Evolutionary conservation across 2,329 filamentous ascomycete genomes (phyloP).

Genomic region (Pseudofabraea citricarpa): DNA sequence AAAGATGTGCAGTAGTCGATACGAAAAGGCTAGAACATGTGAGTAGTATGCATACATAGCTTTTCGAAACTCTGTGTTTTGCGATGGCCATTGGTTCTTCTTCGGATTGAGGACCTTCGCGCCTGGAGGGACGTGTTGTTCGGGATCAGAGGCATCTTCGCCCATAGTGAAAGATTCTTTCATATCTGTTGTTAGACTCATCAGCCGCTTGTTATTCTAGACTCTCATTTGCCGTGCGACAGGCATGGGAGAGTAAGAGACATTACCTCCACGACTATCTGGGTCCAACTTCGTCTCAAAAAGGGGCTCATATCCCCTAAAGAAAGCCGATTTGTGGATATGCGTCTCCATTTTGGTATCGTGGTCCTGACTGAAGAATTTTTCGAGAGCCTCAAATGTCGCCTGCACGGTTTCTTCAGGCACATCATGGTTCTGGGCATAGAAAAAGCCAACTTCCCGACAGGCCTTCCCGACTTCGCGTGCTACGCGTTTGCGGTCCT

Average conservation of each 20-base stretch:
- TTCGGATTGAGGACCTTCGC: slow-evolving; percentile 57
- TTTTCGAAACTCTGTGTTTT: slow-evolving; percentile 39
- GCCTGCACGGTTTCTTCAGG: slow-evolving; percentile 12
- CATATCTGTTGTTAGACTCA: too few relatives aligned
- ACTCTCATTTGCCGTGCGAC: too few relatives aligned
- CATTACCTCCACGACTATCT: slow-evolving; percentile 12
- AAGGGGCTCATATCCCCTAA: slow-evolving; percentile 41
- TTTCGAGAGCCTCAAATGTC: slow-evolving; percentile 8
- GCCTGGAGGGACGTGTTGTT: slow-evolving; percentile 29
- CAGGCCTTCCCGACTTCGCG: not conserved
- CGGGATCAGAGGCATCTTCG: slow-evolving; percentile 40
- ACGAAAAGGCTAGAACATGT: slow-evolving; percentile 39
- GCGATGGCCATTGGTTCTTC: slow-evolving; percentile 85
- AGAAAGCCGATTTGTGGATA: slow-evolving; percentile 20
- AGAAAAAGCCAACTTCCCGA: slow-evolving; percentile 33
- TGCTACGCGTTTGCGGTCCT: not conserved
- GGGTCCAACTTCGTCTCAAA: slow-evolving; percentile 10
- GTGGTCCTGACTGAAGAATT: slow-evolving; percentile 1
- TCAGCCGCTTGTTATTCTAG: too few relatives aligned
- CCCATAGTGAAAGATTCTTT: slow-evolving; percentile 31
- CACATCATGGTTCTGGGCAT: slow-evolving; percentile 34
- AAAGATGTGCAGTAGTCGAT: slow-evolving; percentile 44
- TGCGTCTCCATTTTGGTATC: slow-evolving; percentile 32
- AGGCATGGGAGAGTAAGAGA: slow-evolving; percentile 34
- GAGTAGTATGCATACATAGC: slow-evolving; percentile 39